These are phyloP conservation scores for Colletotrichum agaves DNA, from an alignment of 2,329 filamentous ascomycete species.

Conservation along the genomic window DNA sequence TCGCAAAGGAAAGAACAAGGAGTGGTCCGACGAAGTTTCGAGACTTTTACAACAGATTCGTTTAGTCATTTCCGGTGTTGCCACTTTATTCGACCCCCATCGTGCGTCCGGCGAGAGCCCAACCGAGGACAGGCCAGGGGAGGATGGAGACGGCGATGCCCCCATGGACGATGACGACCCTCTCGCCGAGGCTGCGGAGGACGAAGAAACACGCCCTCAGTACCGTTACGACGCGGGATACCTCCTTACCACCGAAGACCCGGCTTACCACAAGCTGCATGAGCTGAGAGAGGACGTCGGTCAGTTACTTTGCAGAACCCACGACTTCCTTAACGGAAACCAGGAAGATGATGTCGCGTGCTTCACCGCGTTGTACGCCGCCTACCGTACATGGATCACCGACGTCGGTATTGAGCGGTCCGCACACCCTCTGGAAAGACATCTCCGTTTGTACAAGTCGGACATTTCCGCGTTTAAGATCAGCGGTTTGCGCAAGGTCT, in stretches of 20 bases:
- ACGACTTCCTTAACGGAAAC: slow-evolving; percentile 82
- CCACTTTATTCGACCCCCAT: slow-evolving; percentile 86
- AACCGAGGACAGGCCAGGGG: slow-evolving; percentile 47
- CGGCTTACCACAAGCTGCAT: slow-evolving; percentile 81
- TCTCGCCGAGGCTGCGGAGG: slow-evolving; percentile 74
- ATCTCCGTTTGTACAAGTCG: slow-evolving; percentile 83
- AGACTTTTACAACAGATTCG: slow-evolving; percentile 88
- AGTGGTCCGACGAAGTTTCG: slow-evolving; percentile 98
- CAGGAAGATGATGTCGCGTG: slow-evolving; percentile 97
- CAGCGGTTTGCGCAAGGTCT: slow-evolving; percentile 89
- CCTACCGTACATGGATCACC: slow-evolving; percentile 96
- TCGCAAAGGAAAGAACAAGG: slow-evolving; percentile 94
- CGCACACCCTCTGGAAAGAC: slow-evolving; percentile 89
- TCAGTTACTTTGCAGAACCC: slow-evolving; percentile 82
- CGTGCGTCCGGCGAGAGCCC: slow-evolving; percentile 67
- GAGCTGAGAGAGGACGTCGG: slow-evolving; percentile 83
- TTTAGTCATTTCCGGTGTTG: slow-evolving; percentile 90
- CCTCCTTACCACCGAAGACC: slow-evolving; percentile 67
- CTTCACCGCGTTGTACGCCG: slow-evolving; percentile 91
- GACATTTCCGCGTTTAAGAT: slow-evolving; percentile 95
- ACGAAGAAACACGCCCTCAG: slow-evolving; percentile 84
- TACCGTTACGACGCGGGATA: slow-evolving; percentile 94
- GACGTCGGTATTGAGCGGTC: slow-evolving; percentile 97
- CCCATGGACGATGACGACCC: slow-evolving; percentile 59
- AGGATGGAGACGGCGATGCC: slow-evolving; percentile 61